Evolutionary conservation across 2,329 filamentous ascomycete species (phyloP).

Genomic region (Fusarium keratoplasticum): DNA sequence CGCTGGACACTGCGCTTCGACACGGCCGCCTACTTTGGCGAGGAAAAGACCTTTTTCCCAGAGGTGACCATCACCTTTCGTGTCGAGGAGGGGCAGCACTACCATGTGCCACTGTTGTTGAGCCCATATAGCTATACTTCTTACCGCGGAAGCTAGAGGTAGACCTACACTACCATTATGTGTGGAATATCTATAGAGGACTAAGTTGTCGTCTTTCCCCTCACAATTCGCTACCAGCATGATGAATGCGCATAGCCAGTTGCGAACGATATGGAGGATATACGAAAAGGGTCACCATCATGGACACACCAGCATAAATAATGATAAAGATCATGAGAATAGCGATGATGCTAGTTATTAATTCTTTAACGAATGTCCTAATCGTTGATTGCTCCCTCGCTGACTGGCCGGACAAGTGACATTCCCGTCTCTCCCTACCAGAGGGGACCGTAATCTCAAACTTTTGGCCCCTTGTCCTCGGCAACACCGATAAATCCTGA

Average conservation of each 20-base stretch:
- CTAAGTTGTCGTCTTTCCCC: neutral
- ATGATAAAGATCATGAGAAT: conserved; percentile 30
- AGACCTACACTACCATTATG: neutral
- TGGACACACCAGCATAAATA: conserved; percentile 6
- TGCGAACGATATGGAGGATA: neutral
- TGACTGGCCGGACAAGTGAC: conserved; percentile 18
- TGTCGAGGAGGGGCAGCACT: conserved; percentile 71
- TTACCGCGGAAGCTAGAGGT: conserved; percentile 76
- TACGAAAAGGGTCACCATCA: neutral
- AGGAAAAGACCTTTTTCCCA: conserved; percentile 70
- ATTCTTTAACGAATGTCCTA: conserved; percentile 38
- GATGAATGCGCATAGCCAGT: neutral
- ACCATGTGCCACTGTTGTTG: conserved; percentile 82
- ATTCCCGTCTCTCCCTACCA: conserved; percentile 38
- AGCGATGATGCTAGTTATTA: conserved; percentile 38
- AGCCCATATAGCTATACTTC: conserved; percentile 86
- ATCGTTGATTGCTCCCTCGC: conserved; percentile 9
- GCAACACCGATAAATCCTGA: conserved; percentile 3
- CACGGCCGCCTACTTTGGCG: conserved; percentile 77
- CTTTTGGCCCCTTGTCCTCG: conserved; percentile 14
- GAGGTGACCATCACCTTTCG: conserved; percentile 67
- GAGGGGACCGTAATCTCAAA: conserved; percentile 33
- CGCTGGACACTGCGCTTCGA: conserved; percentile 79
- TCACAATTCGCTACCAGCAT: neutral
- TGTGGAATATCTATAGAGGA: neutral